phyloP scores from a whole-genome alignment of 208 protist species.

The Trichomonas tenax region DNA sequence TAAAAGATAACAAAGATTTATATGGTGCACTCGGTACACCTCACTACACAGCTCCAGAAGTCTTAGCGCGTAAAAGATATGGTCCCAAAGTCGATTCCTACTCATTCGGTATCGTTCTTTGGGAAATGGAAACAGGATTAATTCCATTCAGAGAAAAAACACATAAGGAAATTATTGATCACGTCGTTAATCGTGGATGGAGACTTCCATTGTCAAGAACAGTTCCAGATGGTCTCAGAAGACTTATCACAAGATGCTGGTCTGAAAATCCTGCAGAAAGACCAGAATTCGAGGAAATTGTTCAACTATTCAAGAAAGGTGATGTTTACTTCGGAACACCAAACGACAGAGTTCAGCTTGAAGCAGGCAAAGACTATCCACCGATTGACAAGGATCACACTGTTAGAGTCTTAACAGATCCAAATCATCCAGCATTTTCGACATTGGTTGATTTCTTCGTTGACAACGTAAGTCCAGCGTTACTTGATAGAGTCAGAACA shows the following conservation, averaged over 20 bases:
- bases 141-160: neutral
- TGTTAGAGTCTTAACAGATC: neutral
- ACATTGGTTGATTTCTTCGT: neutral
- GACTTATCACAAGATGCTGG: neutral
- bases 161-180: neutral
- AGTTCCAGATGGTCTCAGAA: neutral
- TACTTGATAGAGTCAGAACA: neutral
- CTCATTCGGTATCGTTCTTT: neutral
- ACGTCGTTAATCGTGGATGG: neutral
- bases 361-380: neutral
- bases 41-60: neutral
- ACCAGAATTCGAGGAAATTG: conserved; percentile 8
- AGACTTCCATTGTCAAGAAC: neutral
- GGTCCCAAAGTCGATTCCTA: neutral
- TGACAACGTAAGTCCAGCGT: neutral
- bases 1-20: conserved; percentile 11
- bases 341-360: neutral
- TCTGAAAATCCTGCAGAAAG: neutral
- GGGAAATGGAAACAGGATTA: neutral
- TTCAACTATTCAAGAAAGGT: neutral
- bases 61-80: neutral
- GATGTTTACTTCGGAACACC: neutral
- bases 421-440: neutral
- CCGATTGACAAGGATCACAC: neutral
- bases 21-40: neutral